These are phyloP conservation scores for Entoloma clypeatum DNA, from an alignment of 1,284 basidiomycete genomes.

Conservation along the genomic window DNA sequence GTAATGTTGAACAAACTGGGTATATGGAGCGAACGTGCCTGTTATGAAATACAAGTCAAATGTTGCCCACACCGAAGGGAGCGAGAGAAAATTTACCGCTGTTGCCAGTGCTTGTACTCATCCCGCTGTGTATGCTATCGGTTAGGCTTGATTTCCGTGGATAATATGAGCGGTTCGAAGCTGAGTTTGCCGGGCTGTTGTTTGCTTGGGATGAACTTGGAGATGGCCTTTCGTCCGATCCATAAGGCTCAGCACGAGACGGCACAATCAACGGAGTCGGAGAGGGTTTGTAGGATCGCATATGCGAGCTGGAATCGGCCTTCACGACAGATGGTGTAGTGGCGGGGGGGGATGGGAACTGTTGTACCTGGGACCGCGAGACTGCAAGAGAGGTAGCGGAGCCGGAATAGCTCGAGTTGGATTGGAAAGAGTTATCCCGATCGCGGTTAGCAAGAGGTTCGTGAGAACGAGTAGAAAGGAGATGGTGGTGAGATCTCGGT, in stretches of 20 bases:
- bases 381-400: constrained; percentile 12
- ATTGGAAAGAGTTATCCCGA: constrained; percentile 23
- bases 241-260: constrained; percentile 37
- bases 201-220: constrained; percentile 1
- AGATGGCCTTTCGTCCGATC: constrained; percentile 16
- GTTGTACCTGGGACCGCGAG: constrained; percentile 18
- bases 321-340: constrained; percentile 23
- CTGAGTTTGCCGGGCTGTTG: background rate
- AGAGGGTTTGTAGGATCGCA: constrained; percentile 29
- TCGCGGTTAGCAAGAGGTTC: constrained; percentile 32
- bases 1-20: constrained; percentile 11
- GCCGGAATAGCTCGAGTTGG: constrained; percentile 16
- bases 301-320: constrained; percentile 12
- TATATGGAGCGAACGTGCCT: constrained; percentile 16
- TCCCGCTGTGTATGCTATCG: constrained; percentile 30
- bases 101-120: constrained; percentile 23
- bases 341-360: constrained; percentile 27
- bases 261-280: constrained; percentile 43
- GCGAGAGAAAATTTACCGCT: constrained; percentile 18
- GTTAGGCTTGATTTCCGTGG: constrained; percentile 33
- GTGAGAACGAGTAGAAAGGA: constrained; percentile 37
- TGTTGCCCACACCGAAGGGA: constrained; percentile 10
- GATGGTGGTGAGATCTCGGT: constrained; percentile 23
- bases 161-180: constrained; percentile 15
- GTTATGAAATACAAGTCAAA: constrained; percentile 5